Conservation (phyloP, 768 basidiomycete genomes). For the Pleurotus platypus region DNA sequence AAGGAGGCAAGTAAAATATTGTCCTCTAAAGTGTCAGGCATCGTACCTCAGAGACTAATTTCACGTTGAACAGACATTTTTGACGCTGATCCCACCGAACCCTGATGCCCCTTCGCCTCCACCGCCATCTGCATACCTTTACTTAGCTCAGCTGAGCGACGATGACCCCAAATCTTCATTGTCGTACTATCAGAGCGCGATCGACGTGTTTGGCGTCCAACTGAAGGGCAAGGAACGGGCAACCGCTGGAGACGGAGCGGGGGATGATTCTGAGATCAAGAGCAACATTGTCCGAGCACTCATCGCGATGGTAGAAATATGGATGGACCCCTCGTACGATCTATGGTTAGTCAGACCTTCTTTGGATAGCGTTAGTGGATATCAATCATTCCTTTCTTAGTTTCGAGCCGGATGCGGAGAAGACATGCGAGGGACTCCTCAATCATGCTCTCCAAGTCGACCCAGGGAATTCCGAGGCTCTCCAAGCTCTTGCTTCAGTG, state of each 20-base stretch:
- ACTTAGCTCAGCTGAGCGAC: slow-evolving; percentile 83
- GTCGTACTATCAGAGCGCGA: slow-evolving; percentile 75
- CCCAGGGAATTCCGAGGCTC: slow-evolving; percentile 72
- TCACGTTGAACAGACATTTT: slow-evolving; percentile 50
- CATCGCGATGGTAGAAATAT: slow-evolving; percentile 89
- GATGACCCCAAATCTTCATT: slow-evolving; percentile 73
- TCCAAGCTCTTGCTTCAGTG: slow-evolving; percentile 80
- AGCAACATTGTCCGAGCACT: slow-evolving; percentile 74
- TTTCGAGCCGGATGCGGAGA: slow-evolving; percentile 78
- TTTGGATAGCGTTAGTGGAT: no score
- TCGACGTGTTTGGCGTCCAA: slow-evolving; percentile 62
- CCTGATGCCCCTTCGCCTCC: slow-evolving; percentile 56
- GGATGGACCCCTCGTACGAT: slow-evolving; percentile 91
- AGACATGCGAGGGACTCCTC: slow-evolving; percentile 77
- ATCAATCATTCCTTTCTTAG: slow-evolving; percentile 30
- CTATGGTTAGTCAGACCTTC: slow-evolving; percentile 56
- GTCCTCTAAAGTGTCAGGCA: slow-evolving; percentile 2
- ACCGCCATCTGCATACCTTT: slow-evolving; percentile 79
- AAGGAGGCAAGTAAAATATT: slow-evolving; percentile 46
- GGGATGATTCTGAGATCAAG: slow-evolving; percentile 58
- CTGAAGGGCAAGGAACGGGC: slow-evolving; percentile 74
- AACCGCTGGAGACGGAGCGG: slow-evolving; percentile 28
- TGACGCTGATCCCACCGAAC: slow-evolving; percentile 56
- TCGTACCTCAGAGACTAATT: not conserved
- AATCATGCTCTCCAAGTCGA: slow-evolving; percentile 69